These are phyloP conservation scores for Colletotrichum sp. DNA, from an alignment of 2,329 filamentous ascomycete genomes.

Conservation along the genomic window DNA sequence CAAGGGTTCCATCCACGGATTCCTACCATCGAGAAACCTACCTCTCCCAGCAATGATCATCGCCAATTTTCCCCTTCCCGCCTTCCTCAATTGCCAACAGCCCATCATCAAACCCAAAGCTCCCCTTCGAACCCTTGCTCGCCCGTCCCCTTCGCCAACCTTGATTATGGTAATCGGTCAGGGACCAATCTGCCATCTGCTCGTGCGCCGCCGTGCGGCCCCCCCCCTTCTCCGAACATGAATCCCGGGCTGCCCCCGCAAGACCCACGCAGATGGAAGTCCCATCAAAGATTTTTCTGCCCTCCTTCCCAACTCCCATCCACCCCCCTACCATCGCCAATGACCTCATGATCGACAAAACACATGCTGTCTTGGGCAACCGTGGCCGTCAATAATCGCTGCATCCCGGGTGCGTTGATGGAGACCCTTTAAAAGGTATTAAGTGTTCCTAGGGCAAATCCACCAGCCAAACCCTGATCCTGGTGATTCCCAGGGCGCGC, in stretches of 20 bases:
- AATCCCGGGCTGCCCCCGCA: slow-evolving; percentile 3
- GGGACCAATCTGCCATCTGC: not conserved
- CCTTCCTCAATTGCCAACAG: not conserved
- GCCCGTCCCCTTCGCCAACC: not conserved
- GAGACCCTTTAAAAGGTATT: not conserved
- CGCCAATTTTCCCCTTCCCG: not conserved
- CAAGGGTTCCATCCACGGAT: slow-evolving; percentile 13
- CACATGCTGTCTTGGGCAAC: slow-evolving; percentile 2
- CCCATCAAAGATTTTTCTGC: slow-evolving; percentile 11
- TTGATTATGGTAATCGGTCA: not conserved
- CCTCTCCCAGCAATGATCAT: slow-evolving; percentile 19
- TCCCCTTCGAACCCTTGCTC: not conserved
- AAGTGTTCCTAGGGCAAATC: slow-evolving; percentile 15
- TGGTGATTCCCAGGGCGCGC: not conserved
- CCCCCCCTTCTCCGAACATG: not conserved
- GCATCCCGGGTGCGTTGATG: slow-evolving; percentile 8
- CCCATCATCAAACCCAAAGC: not conserved
- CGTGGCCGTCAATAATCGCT: slow-evolving; percentile 20
- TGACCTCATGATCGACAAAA: slow-evolving; percentile 22
- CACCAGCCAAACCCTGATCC: slow-evolving; percentile 4
- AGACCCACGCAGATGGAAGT: slow-evolving; percentile 12
- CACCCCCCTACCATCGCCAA: not conserved
- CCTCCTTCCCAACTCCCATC: not conserved
- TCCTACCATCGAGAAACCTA: slow-evolving; percentile 14
- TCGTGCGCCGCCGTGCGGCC: not conserved